Conservation (phyloP, 208 protist genomes). For the Leishmania braziliensis region DNA sequence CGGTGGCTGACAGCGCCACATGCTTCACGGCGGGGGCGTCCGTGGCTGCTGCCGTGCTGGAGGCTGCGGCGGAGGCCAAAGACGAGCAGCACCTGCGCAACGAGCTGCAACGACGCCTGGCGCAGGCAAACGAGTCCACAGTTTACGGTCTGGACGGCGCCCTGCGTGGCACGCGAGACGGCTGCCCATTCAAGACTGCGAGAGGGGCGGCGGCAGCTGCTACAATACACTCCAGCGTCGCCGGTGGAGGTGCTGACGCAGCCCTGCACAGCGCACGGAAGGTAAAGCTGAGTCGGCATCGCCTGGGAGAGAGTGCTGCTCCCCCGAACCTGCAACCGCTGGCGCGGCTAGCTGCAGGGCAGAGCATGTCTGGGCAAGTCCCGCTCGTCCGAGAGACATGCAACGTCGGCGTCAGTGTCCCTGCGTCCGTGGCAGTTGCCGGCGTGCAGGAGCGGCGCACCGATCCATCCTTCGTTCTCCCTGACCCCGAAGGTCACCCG, state of each 20-base stretch:
- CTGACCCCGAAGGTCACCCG: neutral
- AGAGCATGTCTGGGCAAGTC: neutral
- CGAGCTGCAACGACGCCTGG: constrained; percentile 16
- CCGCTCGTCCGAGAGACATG: neutral
- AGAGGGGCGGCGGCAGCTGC: neutral
- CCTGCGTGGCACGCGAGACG: neutral
- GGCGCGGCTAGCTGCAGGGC: neutral
- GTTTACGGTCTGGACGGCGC: constrained; percentile 7
- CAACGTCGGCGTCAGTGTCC: neutral
- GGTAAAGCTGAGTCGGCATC: neutral
- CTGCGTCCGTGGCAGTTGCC: neutral
- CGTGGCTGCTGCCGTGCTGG: neutral
- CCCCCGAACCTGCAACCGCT: neutral
- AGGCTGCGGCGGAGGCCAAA: neutral
- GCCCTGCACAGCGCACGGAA: neutral
- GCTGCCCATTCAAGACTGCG: neutral
- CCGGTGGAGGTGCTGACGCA: neutral
- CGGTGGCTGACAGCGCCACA: neutral
- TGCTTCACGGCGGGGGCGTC: neutral
- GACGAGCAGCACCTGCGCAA: constrained; percentile 2
- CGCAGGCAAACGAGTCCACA: constrained; percentile 1
- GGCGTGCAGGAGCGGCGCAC: neutral
- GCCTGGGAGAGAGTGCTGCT: neutral
- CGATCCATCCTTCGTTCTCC: neutral
- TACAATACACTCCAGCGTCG: neutral